A percentile compares a stretch with the other conserved stretches of the same genome.
Evolutionary conservation across 371 early-diverging fungal genomes (phyloP).

Genomic region (Syncephalastrum racemosum): DNA sequence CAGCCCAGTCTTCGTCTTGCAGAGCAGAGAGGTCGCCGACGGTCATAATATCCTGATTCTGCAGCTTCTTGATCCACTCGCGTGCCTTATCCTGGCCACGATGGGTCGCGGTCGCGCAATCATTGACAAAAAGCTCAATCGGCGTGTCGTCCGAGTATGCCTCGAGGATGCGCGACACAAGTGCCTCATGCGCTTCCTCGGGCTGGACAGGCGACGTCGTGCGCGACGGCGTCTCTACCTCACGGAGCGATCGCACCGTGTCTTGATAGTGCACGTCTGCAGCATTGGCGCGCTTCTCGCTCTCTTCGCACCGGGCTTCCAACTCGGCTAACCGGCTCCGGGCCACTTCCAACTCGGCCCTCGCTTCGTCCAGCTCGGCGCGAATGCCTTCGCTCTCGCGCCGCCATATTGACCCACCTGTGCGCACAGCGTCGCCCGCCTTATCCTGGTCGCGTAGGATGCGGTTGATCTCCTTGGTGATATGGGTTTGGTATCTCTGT

Average conservation of each 20-base stretch:
- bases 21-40: conserved; percentile 80
- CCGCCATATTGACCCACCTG: conserved; percentile 35
- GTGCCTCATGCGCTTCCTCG: conserved; percentile 13
- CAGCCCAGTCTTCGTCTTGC: conserved; percentile 80
- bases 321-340: conserved; percentile 30
- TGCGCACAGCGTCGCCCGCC: conserved; percentile 32
- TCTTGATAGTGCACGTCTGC: conserved; percentile 40
- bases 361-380: conserved; percentile 36
- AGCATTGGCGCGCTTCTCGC: conserved; percentile 33
- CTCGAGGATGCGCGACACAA: conserved; percentile 25
- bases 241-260: conserved; percentile 27
- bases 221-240: conserved; percentile 20
- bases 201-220: not conserved
- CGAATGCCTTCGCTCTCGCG: conserved; percentile 45
- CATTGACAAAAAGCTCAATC: conserved; percentile 71
- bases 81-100: conserved; percentile 72
- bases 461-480: conserved; percentile 74
- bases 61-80: conserved; percentile 74
- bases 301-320: conserved; percentile 38
- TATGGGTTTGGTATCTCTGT: conserved; percentile 62
- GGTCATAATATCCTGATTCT: conserved; percentile 81
- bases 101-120: conserved; percentile 68
- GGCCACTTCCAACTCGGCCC: conserved; percentile 32
- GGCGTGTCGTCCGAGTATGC: conserved; percentile 62
- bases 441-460: conserved; percentile 66